phyloP scores from a whole-genome alignment of 345 rosid genomes.

The Eucalyptus caleyi region DNA sequence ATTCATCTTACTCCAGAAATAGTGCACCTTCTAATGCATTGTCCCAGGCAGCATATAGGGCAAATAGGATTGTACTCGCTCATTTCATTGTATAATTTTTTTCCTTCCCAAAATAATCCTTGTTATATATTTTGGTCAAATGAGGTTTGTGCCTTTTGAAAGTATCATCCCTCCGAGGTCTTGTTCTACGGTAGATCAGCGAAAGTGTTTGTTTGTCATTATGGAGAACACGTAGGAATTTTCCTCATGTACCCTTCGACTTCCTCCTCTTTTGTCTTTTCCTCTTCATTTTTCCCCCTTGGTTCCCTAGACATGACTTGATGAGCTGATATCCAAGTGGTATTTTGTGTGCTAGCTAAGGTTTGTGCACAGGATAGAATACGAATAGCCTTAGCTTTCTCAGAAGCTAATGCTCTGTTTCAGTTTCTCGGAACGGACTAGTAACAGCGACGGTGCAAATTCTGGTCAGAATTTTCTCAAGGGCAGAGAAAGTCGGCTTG shows the following conservation, averaged over 20 bases:
- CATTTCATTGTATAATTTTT: conserved; percentile 16
- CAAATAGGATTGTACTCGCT: conserved; percentile 5
- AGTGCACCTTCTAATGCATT: background rate
- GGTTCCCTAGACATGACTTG: background rate
- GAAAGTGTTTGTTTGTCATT: background rate
- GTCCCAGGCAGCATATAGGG: conserved; percentile 1
- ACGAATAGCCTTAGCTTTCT: background rate
- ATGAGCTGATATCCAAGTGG: background rate
- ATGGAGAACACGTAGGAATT: background rate
- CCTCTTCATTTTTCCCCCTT: background rate
- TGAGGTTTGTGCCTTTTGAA: conserved; percentile 12
- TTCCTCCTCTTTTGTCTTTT: background rate
- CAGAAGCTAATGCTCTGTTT: background rate
- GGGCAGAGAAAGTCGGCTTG: background rate
- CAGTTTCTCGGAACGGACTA: background rate
- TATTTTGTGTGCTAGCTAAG: background rate
- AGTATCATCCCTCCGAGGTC: background rate
- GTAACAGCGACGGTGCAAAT: background rate
- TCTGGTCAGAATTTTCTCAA: background rate
- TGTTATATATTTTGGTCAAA: conserved; percentile 11
- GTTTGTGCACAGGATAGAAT: background rate
- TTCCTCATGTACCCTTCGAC: background rate
- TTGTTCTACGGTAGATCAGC: background rate
- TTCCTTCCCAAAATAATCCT: background rate
- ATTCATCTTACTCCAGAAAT: background rate